Percentiles rank a stretch among this genome's conserved stretches.
phyloP scores from a whole-genome alignment of 2,329 filamentous ascomycete genomes.

The Chrysosporium keratinophilum region DNA sequence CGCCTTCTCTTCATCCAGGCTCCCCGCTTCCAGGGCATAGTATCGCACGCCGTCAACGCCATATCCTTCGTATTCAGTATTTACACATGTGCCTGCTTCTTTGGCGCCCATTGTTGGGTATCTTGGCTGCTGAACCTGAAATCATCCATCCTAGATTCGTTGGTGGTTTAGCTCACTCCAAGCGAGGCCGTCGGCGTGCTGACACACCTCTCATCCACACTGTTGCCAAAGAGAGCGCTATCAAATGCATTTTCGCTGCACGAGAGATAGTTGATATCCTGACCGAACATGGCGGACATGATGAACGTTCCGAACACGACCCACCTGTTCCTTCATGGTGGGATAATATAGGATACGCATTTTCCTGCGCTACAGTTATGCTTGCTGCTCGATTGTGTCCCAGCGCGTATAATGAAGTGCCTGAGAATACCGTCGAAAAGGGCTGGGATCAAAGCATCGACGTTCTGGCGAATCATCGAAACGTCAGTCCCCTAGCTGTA shows the following conservation, averaged over 20 bases:
- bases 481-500: conserved; percentile 5
- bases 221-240: conserved; percentile 12
- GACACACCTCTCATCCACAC: conserved; percentile 13
- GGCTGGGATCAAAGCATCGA: conserved; percentile 9
- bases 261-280: conserved; percentile 15
- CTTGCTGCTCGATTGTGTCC: conserved; percentile 15
- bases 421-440: conserved; percentile 1
- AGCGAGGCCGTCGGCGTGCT: not conserved
- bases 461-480: conserved; percentile 12
- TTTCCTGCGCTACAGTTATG: conserved; percentile 14
- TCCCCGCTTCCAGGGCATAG: conserved; percentile 10
- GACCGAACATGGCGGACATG: not conserved
- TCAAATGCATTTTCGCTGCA: conserved; percentile 16
- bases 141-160: not conserved
- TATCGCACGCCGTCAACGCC: conserved; percentile 20
- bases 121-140: conserved; percentile 15
- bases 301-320: conserved; percentile 3
- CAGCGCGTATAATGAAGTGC: conserved; percentile 6
- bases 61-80: conserved; percentile 21
- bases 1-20: conserved; percentile 17
- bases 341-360: conserved; percentile 16
- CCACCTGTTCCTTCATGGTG: conserved; percentile 15
- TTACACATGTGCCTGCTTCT: conserved; percentile 20
- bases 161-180: not conserved
- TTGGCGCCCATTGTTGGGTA: conserved; percentile 16